phyloP scores from a whole-genome alignment of 2,329 filamentous ascomycete genomes.

The Tolypocladium guangdongense region DNA sequence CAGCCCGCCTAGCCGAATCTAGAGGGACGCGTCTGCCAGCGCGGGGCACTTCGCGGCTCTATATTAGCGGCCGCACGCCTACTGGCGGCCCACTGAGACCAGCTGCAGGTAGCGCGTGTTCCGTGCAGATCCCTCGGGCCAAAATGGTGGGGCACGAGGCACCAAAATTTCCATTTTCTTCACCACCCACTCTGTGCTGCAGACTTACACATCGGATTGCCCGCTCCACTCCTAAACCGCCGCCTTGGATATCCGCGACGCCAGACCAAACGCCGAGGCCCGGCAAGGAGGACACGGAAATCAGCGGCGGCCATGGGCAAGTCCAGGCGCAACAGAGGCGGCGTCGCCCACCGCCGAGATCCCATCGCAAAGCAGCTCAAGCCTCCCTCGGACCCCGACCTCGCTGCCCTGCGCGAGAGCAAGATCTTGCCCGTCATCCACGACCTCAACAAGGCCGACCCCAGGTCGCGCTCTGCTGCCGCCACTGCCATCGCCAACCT shows the following conservation, averaged over 20 bases:
- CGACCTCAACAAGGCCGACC: slow-evolving; percentile 47
- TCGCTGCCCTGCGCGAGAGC: slow-evolving; percentile 50
- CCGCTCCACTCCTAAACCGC: background rate
- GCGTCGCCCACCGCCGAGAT: slow-evolving; percentile 36
- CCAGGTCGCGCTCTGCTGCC: slow-evolving; percentile 47
- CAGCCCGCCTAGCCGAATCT: too few species aligned
- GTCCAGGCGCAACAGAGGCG: slow-evolving; percentile 42
- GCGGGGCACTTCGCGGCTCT: background rate
- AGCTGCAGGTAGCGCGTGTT: too few species aligned
- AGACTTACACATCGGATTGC: background rate
- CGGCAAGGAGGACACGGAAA: background rate
- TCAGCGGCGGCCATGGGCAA: slow-evolving; percentile 39
- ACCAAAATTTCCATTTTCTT: background rate
- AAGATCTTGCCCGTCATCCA: slow-evolving; percentile 53
- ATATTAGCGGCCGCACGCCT: background rate
- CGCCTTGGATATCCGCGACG: background rate
- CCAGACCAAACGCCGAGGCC: background rate
- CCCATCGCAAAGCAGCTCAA: slow-evolving; percentile 48
- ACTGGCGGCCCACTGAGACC: background rate
- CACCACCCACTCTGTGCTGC: too few species aligned
- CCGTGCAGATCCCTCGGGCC: background rate
- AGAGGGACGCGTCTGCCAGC: background rate
- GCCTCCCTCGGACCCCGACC: slow-evolving; percentile 50
- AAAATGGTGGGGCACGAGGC: slow-evolving; percentile 6
- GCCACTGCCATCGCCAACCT: slow-evolving; percentile 50